phyloP scores from a whole-genome alignment of 352 stramenopile genomes.

The Phytophthora palmivora region DNA sequence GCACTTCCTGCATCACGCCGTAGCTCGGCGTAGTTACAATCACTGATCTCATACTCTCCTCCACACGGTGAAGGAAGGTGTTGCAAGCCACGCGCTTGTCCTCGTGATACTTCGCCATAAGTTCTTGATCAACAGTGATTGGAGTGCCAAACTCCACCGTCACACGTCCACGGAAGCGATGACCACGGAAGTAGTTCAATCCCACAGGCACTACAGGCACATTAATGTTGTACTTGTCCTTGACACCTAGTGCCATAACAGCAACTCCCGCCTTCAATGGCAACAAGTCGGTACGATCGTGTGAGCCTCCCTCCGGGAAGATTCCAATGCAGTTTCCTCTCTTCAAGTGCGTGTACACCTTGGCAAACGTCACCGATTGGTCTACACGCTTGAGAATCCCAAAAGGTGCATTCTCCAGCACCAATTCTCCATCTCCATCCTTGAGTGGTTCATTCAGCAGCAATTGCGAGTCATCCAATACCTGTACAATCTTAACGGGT shows the following conservation, averaged over 20 bases:
- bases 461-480: slow-evolving; percentile 89
- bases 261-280: slow-evolving; percentile 98
- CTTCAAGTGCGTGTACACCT: slow-evolving; percentile 92
- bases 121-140: slow-evolving; percentile 83
- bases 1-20: slow-evolving; percentile 95
- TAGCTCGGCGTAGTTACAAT: slow-evolving; percentile 98
- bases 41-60: slow-evolving; percentile 90
- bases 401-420: slow-evolving; percentile 63
- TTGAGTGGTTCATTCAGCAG: slow-evolving; percentile 61
- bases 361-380: slow-evolving; percentile 92
- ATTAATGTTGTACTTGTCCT: slow-evolving; percentile 97
- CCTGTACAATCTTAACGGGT: slow-evolving; percentile 84
- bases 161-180: slow-evolving; percentile 96
- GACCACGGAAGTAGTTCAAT: slow-evolving; percentile 98
- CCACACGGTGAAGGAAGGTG: slow-evolving; percentile 81
- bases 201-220: slow-evolving; percentile 97
- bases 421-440: slow-evolving; percentile 41
- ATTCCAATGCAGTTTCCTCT: slow-evolving; percentile 94
- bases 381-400: slow-evolving; percentile 93
- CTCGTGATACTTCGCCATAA: slow-evolving; percentile 90
- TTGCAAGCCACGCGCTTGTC: slow-evolving; percentile 88
- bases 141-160: slow-evolving; percentile 97
- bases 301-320: slow-evolving; percentile 98
- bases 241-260: slow-evolving; percentile 97
- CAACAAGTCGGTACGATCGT: slow-evolving; percentile 97